These are phyloP conservation scores for Schoenoplectus tabernaemontani DNA, from an alignment of 202 grass and related monocot species.

Conservation along the genomic window DNA sequence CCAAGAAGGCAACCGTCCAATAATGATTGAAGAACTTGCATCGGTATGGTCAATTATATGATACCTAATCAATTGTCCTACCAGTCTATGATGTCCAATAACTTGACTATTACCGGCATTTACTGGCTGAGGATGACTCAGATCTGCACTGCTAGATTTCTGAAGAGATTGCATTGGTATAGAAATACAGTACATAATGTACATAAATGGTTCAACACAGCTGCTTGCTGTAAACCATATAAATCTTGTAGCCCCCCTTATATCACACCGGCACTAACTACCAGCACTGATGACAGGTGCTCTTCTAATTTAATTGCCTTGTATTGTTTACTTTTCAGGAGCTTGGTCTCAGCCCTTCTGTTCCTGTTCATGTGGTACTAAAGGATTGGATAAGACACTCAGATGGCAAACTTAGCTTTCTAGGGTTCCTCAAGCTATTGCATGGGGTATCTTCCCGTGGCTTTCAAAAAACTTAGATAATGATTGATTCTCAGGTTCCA, in stretches of 20 bases:
- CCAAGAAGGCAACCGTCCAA: conserved; percentile 72
- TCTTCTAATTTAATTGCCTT: not conserved
- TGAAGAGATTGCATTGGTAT: too few species aligned
- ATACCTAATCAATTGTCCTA: not conserved
- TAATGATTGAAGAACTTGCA: conserved; percentile 88
- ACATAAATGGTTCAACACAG: not conserved
- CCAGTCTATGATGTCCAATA: not conserved
- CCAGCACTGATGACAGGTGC: not conserved
- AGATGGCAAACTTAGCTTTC: conserved; percentile 83
- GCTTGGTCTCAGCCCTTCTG: conserved; percentile 72
- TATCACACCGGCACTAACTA: not conserved
- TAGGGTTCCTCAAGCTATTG: conserved; percentile 84
- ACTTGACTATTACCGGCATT: not conserved
- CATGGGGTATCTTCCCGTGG: conserved; percentile 69
- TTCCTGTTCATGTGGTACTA: conserved; percentile 85
- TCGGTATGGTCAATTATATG: conserved; percentile 43
- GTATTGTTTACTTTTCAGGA: conserved; percentile 38
- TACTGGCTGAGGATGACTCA: not conserved
- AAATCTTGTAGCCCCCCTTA: not conserved
- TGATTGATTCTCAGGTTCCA: not conserved
- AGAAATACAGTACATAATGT: not conserved
- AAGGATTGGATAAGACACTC: conserved; percentile 85
- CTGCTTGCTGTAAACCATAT: not conserved
- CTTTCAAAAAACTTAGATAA: conserved; percentile 40
- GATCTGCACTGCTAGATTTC: not conserved